phyloP scores from a whole-genome alignment of 768 basidiomycete species.

The Candolleomyces aberdarensis region DNA sequence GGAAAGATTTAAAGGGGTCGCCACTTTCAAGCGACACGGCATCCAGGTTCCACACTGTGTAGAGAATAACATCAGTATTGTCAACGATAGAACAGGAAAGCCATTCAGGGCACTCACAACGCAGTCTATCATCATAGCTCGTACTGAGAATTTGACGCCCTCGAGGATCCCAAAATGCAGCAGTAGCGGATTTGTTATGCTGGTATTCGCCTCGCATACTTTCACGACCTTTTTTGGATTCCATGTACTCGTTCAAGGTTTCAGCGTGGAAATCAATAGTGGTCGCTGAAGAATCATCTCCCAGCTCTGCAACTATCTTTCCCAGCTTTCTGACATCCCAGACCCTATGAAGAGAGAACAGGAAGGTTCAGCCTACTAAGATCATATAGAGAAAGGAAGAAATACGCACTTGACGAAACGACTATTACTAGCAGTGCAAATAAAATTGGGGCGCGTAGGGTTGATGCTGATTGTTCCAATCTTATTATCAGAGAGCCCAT shows the following conservation, averaged over 20 bases:
- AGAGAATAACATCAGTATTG: conserved; percentile 1
- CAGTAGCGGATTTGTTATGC: conserved; percentile 76
- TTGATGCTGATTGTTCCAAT: conserved; percentile 82
- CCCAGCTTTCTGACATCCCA: conserved; percentile 77
- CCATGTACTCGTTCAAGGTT: conserved; percentile 44
- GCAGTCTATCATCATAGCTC: conserved; percentile 75
- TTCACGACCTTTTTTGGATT: conserved; percentile 51
- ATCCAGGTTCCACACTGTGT: conserved; percentile 73
- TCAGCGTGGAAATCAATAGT: conserved; percentile 37
- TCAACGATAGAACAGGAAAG: not conserved
- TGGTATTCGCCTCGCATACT: conserved; percentile 60
- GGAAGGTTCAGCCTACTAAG: not conserved
- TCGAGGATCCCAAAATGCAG: conserved; percentile 84
- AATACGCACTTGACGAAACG: conserved; percentile 60
- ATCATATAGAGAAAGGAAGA: not conserved
- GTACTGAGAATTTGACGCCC: conserved; percentile 81
- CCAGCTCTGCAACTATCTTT: conserved; percentile 34
- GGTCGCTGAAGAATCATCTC: conserved; percentile 22
- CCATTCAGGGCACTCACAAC: conserved; percentile 44
- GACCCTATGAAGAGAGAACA: conserved; percentile 41
- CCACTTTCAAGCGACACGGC: conserved; percentile 45
- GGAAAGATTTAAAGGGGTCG: conserved; percentile 53
- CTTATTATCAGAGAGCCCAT: conserved; percentile 65
- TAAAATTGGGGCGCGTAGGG: conserved; percentile 58
- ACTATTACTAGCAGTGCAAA: conserved; percentile 77